These are phyloP conservation scores for Aureobasidium namibiae DNA, from an alignment of 2,329 filamentous ascomycete species.

Conservation along the genomic window DNA sequence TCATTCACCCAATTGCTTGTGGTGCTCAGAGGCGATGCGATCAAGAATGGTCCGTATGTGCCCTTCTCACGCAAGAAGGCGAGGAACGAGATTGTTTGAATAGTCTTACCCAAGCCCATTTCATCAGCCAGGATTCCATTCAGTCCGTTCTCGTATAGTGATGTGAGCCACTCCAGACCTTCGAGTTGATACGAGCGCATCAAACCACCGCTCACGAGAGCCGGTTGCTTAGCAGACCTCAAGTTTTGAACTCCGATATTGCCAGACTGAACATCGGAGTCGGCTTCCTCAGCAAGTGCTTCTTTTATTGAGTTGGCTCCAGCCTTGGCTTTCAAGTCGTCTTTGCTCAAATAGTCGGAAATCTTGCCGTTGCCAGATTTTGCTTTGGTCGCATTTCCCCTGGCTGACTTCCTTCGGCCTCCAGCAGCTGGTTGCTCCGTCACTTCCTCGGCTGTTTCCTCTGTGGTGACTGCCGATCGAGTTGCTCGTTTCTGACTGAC, in stretches of 20 bases:
- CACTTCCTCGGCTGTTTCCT: slow-evolving; percentile 19
- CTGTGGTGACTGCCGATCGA: slow-evolving; percentile 24
- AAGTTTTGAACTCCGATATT: slow-evolving; percentile 60
- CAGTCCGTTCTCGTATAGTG: slow-evolving; percentile 77
- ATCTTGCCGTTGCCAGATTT: slow-evolving; percentile 37
- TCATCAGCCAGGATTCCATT: slow-evolving; percentile 89
- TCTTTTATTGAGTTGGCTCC: slow-evolving; percentile 48
- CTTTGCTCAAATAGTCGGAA: slow-evolving; percentile 53
- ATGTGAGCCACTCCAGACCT: slow-evolving; percentile 85
- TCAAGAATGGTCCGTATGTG: slow-evolving; percentile 79
- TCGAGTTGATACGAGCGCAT: slow-evolving; percentile 95
- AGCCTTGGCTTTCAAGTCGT: slow-evolving; percentile 46
- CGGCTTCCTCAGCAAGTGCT: slow-evolving; percentile 50
- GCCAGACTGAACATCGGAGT: slow-evolving; percentile 50
- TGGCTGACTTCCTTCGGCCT: slow-evolving; percentile 8
- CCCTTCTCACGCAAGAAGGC: slow-evolving; percentile 83
- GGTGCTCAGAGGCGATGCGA: slow-evolving; percentile 84
- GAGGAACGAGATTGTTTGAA: slow-evolving; percentile 82
- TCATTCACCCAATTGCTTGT: slow-evolving; percentile 95
- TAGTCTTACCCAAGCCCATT: slow-evolving; percentile 89
- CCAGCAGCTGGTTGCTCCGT: slow-evolving; percentile 10
- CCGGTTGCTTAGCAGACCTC: slow-evolving; percentile 75
- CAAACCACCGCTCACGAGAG: slow-evolving; percentile 72
- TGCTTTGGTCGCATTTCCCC: slow-evolving; percentile 32
- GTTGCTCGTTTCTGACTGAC: slow-evolving; percentile 40